Percentiles rank a stretch among this genome's conserved stretches.
phyloP scores from a whole-genome alignment of 2,329 filamentous ascomycete genomes.

The Cadophora malorum region DNA sequence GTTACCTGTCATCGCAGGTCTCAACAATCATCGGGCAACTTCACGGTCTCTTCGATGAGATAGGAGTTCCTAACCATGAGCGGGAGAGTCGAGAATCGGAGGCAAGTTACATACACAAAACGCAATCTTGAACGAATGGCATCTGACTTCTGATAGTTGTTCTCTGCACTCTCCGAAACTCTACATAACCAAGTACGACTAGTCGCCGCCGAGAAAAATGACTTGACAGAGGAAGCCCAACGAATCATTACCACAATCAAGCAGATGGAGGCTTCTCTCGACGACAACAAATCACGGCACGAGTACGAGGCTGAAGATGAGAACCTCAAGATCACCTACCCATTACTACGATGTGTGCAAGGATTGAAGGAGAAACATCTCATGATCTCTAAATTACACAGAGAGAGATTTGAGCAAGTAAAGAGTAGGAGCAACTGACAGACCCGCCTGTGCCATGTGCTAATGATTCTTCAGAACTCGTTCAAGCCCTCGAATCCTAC shows the following conservation, averaged over 20 bases:
- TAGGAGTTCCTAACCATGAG: slow-evolving; percentile 93
- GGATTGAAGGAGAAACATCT: slow-evolving; percentile 84
- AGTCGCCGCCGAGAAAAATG: slow-evolving; percentile 87
- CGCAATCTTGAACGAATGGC: slow-evolving; percentile 36
- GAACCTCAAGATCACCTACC: slow-evolving; percentile 79
- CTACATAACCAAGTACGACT: slow-evolving; percentile 87
- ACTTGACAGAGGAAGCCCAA: slow-evolving; percentile 88
- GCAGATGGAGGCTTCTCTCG: slow-evolving; percentile 91
- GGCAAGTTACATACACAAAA: slow-evolving; percentile 57
- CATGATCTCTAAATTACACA: slow-evolving; percentile 81
- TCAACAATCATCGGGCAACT: slow-evolving; percentile 92
- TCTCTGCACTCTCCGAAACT: slow-evolving; percentile 88
- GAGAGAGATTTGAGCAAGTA: slow-evolving; percentile 92
- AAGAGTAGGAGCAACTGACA: slow-evolving; percentile 69
- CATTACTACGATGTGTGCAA: slow-evolving; percentile 80
- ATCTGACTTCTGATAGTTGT: slow-evolving; percentile 66
- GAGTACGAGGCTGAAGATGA: slow-evolving; percentile 70
- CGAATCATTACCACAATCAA: slow-evolving; percentile 83
- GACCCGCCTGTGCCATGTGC: background rate
- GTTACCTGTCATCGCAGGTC: slow-evolving; percentile 93
- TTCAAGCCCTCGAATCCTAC: slow-evolving; percentile 92
- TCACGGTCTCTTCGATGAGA: slow-evolving; percentile 95
- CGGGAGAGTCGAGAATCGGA: slow-evolving; percentile 88
- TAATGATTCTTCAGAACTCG: slow-evolving; percentile 71
- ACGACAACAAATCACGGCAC: slow-evolving; percentile 71